phyloP scores from a whole-genome alignment of 202 grass and related monocot genomes.

The Musa balbisiana region DNA sequence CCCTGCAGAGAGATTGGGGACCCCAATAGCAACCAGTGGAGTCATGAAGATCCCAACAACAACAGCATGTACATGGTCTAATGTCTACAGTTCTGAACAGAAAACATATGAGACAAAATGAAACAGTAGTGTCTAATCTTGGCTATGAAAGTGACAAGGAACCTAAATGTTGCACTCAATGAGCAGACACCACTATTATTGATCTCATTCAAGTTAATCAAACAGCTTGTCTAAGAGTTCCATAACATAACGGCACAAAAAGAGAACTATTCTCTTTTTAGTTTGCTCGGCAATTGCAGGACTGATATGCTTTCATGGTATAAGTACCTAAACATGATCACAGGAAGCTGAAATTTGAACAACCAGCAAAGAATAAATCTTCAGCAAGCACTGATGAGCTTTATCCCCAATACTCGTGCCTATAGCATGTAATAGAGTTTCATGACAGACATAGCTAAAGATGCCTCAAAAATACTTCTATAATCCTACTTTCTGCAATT shows the following conservation, averaged over 20 bases:
- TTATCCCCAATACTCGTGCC: too few species aligned
- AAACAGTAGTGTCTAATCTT: not conserved
- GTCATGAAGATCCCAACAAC: not conserved
- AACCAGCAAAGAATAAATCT: not conserved
- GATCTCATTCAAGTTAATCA: not conserved
- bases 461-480: too few species aligned
- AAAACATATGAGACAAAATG: not conserved
- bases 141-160: not conserved
- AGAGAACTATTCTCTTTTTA: too few species aligned
- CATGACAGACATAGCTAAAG: too few species aligned
- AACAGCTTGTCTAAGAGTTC: not conserved
- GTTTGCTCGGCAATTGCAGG: too few species aligned
- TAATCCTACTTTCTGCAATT: too few species aligned
- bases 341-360: not conserved
- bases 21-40: not conserved
- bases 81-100: not conserved
- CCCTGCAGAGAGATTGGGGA: constrained; percentile 4
- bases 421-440: too few species aligned
- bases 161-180: constrained; percentile 2
- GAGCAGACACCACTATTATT: not conserved
- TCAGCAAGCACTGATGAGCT: too few species aligned
- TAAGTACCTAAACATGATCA: not conserved
- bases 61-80: not conserved
- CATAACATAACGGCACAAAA: too few species aligned
- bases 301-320: not conserved